phyloP scores from a whole-genome alignment of 1,284 basidiomycete genomes.

The Tilletiaria anomala region DNA sequence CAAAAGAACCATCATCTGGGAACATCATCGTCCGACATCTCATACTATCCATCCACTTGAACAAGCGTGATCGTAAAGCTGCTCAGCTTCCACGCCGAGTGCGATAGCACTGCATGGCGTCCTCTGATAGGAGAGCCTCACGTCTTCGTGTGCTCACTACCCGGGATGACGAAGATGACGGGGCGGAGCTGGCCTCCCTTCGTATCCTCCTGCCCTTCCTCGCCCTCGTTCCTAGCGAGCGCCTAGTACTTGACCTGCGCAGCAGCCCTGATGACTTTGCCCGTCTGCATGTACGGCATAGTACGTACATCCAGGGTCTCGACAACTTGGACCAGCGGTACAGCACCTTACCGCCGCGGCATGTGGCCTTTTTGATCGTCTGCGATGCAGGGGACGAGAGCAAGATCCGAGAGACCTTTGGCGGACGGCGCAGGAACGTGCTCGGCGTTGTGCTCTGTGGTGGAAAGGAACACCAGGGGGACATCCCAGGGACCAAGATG shows the following conservation, averaged over 20 bases:
- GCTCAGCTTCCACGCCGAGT: too few relatives aligned
- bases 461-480: too few relatives aligned
- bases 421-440: background rate
- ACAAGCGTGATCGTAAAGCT: too few relatives aligned
- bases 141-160: too few relatives aligned
- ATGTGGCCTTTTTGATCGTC: background rate
- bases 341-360: background rate
- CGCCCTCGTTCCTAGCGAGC: background rate
- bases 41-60: too few relatives aligned
- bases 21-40: too few relatives aligned
- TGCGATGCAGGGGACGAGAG: background rate
- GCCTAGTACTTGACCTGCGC: background rate
- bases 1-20: too few relatives aligned
- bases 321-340: background rate
- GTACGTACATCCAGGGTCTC: background rate
- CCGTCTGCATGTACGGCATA: background rate
- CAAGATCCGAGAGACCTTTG: background rate
- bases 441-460: background rate
- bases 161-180: too few relatives aligned
- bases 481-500: background rate
- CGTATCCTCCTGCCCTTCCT: background rate
- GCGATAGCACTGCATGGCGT: too few relatives aligned
- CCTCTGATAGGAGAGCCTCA: too few relatives aligned
- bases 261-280: background rate
- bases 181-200: background rate